Evolutionary conservation across 768 basidiomycete genomes (phyloP).

Genomic region (Boletus sensibilis): DNA sequence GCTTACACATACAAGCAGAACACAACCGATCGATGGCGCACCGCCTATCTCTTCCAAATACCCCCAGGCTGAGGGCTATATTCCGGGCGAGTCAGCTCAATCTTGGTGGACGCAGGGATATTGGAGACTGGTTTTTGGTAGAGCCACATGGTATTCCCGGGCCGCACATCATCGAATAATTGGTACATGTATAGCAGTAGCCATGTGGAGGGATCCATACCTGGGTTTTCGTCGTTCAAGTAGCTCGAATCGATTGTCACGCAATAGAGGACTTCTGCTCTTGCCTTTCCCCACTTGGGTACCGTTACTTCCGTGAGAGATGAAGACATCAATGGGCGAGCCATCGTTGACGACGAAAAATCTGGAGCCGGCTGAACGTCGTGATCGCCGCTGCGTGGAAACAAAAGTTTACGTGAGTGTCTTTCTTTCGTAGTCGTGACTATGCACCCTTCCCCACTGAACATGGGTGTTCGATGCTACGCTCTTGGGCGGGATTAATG

Average conservation of each 20-base stretch:
- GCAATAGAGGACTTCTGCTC: neutral
- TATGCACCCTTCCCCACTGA: conserved; percentile 9
- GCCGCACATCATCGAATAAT: no score
- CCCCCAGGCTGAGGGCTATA: neutral
- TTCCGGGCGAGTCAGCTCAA: neutral
- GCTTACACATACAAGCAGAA: neutral
- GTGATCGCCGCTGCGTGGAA: neutral
- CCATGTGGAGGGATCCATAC: neutral
- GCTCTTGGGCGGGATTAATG: neutral
- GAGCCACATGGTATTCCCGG: conserved; percentile 12
- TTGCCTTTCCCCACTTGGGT: neutral
- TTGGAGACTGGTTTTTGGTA: conserved; percentile 1
- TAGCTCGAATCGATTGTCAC: neutral
- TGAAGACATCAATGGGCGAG: conserved; percentile 5
- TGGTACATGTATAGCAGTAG: neutral
- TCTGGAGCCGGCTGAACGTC: neutral
- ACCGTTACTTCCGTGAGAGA: conserved; percentile 3
- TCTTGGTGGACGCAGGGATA: neutral
- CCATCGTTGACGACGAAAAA: conserved; percentile 10
- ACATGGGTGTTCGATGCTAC: conserved; percentile 9
- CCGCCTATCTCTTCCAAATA: conserved; percentile 2
- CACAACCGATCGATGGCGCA: neutral
- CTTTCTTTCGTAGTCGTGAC: neutral
- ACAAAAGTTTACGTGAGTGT: conserved; percentile 3
- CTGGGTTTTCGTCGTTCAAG: neutral